Evolutionary conservation across 441 rosid genomes (phyloP).

Genomic region (Gossypium trilobum): DNA sequence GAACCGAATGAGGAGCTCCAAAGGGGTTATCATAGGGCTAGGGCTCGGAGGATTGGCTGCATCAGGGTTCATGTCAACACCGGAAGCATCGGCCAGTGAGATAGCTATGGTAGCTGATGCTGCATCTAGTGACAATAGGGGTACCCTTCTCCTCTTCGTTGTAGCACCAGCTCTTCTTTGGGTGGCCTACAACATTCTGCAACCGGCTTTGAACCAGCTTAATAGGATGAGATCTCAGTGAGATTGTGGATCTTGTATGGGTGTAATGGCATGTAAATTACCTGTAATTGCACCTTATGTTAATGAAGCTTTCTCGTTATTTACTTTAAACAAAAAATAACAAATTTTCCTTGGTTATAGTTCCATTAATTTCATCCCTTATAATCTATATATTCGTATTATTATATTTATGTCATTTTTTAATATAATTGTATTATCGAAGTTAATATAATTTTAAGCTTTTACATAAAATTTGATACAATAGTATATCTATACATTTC

Average conservation of each 20-base stretch:
- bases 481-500: too few species aligned
- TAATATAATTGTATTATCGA: too few species aligned
- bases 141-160: conserved; percentile 40
- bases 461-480: too few species aligned
- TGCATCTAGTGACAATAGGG: conserved; percentile 50
- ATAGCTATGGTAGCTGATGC: conserved; percentile 39
- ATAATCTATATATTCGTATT: neutral
- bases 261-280: conserved; percentile 1
- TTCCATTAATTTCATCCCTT: neutral
- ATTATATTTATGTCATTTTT: too few species aligned
- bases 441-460: too few species aligned
- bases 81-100: conserved; percentile 45
- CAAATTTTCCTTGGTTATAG: neutral
- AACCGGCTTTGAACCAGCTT: conserved; percentile 54
- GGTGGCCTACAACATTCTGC: conserved; percentile 51
- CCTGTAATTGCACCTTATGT: conserved; percentile 9
- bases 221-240: conserved; percentile 41
- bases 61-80: conserved; percentile 33
- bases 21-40: conserved; percentile 54
- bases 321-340: neutral
- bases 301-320: neutral
- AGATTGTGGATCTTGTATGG: neutral
- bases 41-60: conserved; percentile 66
- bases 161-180: conserved; percentile 49
- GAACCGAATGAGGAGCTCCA: conserved; percentile 56